phyloP scores from a whole-genome alignment of 352 stramenopile species.

The Peronospora farinosa region DNA sequence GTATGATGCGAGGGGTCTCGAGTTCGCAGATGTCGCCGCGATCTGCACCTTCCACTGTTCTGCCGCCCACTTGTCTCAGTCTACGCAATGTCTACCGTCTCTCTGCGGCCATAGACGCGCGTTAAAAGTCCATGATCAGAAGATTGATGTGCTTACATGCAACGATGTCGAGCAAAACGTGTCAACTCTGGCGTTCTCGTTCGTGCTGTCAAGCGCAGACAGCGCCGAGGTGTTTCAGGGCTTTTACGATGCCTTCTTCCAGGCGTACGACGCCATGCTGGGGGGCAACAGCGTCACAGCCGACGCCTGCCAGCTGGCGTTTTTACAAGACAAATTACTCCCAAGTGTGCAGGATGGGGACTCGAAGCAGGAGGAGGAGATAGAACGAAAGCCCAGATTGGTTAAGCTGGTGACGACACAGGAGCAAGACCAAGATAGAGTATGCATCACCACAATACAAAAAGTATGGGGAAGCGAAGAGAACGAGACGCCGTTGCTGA shows the following conservation, averaged over 20 bases:
- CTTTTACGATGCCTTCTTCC: slow-evolving; percentile 60
- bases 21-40: slow-evolving; percentile 35
- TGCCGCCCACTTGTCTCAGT: slow-evolving; percentile 15
- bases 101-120: slow-evolving; percentile 13
- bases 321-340: slow-evolving; percentile 56
- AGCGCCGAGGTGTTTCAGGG: slow-evolving; percentile 38
- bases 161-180: slow-evolving; percentile 27
- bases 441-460: slow-evolving; percentile 39
- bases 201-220: slow-evolving; percentile 37
- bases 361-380: slow-evolving; percentile 20
- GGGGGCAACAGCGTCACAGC: slow-evolving; percentile 43
- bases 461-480: slow-evolving; percentile 31
- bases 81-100: slow-evolving; percentile 18
- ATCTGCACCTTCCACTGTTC: slow-evolving; percentile 62
- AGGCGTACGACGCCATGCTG: slow-evolving; percentile 60
- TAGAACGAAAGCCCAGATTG: slow-evolving; percentile 37
- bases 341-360: slow-evolving; percentile 30
- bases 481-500: slow-evolving; percentile 51
- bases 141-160: slow-evolving; percentile 39
- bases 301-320: slow-evolving; percentile 61
- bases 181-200: slow-evolving; percentile 24
- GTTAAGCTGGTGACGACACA: slow-evolving; percentile 35
- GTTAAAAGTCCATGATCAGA: slow-evolving; percentile 11
- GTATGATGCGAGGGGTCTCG: slow-evolving; percentile 38
- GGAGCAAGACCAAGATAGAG: slow-evolving; percentile 33